Conservation (phyloP, 2,329 filamentous ascomycete species). For the Fusarium torreyae region DNA sequence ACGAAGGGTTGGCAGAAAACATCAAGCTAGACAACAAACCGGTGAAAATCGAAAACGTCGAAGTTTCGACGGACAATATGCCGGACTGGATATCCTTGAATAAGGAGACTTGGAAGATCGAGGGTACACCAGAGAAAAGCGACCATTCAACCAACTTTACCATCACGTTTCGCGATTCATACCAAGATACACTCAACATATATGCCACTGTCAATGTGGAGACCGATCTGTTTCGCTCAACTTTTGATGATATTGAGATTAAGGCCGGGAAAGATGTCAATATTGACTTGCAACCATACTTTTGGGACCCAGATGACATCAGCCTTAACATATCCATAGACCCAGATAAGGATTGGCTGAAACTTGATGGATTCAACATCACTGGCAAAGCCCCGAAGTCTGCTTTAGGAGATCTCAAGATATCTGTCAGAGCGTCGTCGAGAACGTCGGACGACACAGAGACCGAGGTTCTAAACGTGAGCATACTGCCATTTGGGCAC, state of each 20-base stretch:
- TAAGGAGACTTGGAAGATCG: conserved; percentile 71
- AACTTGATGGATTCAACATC: conserved; percentile 57
- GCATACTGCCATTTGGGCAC: conserved; percentile 51
- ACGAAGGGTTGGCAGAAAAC: conserved; percentile 64
- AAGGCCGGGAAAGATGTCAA: conserved; percentile 60
- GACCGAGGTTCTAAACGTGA: conserved; percentile 57
- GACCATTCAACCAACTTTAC: conserved; percentile 74
- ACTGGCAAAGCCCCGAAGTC: conserved; percentile 59
- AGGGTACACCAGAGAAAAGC: conserved; percentile 74
- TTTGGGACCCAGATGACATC: conserved; percentile 58
- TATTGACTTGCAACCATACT: conserved; percentile 61
- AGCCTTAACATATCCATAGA: conserved; percentile 55
- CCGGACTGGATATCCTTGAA: conserved; percentile 82
- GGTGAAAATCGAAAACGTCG: conserved; percentile 66
- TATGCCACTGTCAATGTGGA: conserved; percentile 61
- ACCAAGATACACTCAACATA: conserved; percentile 71
- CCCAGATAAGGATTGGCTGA: conserved; percentile 62
- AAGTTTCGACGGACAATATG: conserved; percentile 65
- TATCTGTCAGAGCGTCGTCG: conserved; percentile 54
- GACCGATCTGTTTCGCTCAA: conserved; percentile 59
- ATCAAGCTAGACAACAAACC: conserved; percentile 72
- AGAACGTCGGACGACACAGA: conserved; percentile 55
- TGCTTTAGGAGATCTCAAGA: conserved; percentile 51
- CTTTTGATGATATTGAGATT: conserved; percentile 58
- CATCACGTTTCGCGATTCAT: conserved; percentile 71